Conservation (phyloP, 169 alveolate species). For the Plasmodium berghei region DNA sequence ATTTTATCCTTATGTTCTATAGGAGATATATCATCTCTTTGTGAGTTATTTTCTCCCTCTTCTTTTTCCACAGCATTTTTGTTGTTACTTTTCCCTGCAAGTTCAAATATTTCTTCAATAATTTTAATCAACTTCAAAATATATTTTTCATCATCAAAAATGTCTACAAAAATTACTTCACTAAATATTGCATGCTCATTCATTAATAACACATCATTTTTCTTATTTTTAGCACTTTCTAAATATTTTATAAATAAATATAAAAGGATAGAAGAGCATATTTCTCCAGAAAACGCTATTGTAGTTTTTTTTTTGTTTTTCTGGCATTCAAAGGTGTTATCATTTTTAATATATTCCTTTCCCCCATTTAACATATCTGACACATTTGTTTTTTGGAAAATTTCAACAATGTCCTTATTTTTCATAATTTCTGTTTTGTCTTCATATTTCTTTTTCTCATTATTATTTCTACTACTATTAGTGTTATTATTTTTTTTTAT, state of each 20-base stretch:
- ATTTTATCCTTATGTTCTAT: not conserved
- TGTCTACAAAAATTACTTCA: constrained; percentile 58
- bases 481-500: not conserved
- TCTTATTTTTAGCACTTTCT: constrained; percentile 40
- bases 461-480: no score
- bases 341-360: constrained; percentile 12
- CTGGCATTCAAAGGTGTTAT: not conserved
- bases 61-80: not conserved
- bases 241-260: constrained; percentile 64
- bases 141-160: constrained; percentile 40
- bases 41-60: not conserved
- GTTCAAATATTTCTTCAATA: constrained; percentile 26
- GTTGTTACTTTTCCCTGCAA: constrained; percentile 4
- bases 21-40: not conserved
- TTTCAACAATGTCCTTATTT: not conserved
- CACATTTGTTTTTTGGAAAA: not conserved
- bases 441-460: no score
- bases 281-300: constrained; percentile 73
- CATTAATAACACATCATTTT: constrained; percentile 26
- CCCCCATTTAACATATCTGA: not conserved
- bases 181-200: constrained; percentile 64
- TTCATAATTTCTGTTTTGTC: not conserved
- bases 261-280: constrained; percentile 53
- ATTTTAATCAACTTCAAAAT: constrained; percentile 15
- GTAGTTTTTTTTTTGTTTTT: constrained; percentile 46